phyloP scores from a whole-genome alignment of 2,329 filamentous ascomycete species.

The Ascochyta viciae-villosae region DNA sequence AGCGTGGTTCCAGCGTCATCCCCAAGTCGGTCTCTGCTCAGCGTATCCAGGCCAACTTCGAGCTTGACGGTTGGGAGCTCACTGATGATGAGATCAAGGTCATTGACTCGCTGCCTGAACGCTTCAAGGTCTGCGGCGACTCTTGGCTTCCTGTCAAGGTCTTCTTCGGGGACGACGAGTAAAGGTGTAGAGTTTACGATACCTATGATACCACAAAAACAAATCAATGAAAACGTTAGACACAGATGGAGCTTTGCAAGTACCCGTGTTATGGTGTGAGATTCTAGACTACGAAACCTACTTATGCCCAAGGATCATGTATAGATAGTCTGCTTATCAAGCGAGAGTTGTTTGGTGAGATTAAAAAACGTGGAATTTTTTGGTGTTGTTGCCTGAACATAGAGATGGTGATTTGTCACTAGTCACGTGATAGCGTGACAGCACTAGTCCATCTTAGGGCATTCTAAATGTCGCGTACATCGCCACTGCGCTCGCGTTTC shows the following conservation, averaged over 20 bases:
- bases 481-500: slow-evolving; percentile 21
- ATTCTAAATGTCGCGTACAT: not conserved
- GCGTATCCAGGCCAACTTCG: slow-evolving; percentile 78
- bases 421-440: slow-evolving; percentile 33
- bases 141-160: slow-evolving; percentile 77
- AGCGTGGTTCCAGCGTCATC: slow-evolving; percentile 82
- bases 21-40: slow-evolving; percentile 80
- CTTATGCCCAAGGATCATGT: too few species aligned
- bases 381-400: not conserved
- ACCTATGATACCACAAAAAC: slow-evolving; percentile 19
- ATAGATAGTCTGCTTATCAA: too few species aligned
- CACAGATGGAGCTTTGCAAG: too few species aligned
- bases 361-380: too few species aligned
- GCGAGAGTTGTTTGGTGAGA: too few species aligned
- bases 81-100: slow-evolving; percentile 74
- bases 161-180: slow-evolving; percentile 85
- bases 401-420: slow-evolving; percentile 1
- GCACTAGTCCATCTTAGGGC: slow-evolving; percentile 19
- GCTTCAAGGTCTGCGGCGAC: slow-evolving; percentile 78
- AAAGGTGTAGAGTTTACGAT: slow-evolving; percentile 18
- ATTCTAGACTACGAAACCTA: too few species aligned
- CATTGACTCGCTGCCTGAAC: slow-evolving; percentile 72
- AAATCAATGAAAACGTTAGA: slow-evolving; percentile 3
- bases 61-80: slow-evolving; percentile 75
- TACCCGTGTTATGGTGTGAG: too few species aligned